Evolutionary conservation across 495 filamentous ascomycete species (phyloP), one percentile per base, ranked within the genome.

Genomic region (Cercophora scortea): DNA sequence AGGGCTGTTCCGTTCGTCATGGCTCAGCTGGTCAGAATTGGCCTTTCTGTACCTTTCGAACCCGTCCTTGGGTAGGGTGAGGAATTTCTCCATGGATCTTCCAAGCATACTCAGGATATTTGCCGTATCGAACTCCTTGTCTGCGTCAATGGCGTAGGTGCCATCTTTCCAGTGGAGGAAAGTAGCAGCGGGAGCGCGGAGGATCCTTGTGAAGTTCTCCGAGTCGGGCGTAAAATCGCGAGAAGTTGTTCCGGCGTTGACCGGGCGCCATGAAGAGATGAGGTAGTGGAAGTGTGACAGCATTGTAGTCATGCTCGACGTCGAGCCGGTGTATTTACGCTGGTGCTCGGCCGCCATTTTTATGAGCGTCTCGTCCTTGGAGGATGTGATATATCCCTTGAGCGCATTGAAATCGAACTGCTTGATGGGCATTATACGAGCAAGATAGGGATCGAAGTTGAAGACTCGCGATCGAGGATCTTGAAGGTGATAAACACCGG

Each of bases 371-470:
- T 70, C 66, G 63, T 99, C 93, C 60, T 83, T 81, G 2, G 94
- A 97, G 2, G 92, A 95, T 0, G 90, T 93, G 55, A 95, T 81
- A 61, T 93, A 97, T 25, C 79, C 71, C 64, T 87, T 88, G 18
- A 97, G 67, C 3, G 90, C 82, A 53, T 84, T 78, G 63, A 95
- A 97, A 61, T 99, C 88, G 55, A 99, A 97, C 64, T 97, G 89
- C 1, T 77, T 71, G 1, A 91, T 83, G 2, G 90, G 90, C 89
- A 96, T 95, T 62, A 97, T 92, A 49, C 79, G 79, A 46, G 89
- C 82, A 19, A 97, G 78, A 62, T 96, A 95, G 1, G 93, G 93
- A 61, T 97, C 90, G 62, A 97, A 97, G 63, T 97, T 97, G 74
- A 78, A 97, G 39, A 96, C 88, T 10, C 83, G 78, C 36, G 94